These are phyloP conservation scores for Monocercomonoides exilis DNA, from an alignment of 78 protist species.

Conservation along the genomic window DNA sequence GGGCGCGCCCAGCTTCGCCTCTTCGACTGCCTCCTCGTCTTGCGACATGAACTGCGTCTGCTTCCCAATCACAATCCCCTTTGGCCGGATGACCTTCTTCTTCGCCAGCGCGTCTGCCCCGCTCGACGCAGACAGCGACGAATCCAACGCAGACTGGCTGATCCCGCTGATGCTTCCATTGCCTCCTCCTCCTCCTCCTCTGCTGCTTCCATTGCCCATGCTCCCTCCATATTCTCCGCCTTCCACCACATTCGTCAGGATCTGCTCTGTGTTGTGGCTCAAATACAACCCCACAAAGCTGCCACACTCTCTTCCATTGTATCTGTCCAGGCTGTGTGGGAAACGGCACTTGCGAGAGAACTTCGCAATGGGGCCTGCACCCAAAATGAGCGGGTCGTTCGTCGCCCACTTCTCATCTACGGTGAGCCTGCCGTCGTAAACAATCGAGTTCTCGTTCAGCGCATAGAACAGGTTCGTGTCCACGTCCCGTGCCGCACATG, in stretches of 20 bases:
- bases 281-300: not conserved
- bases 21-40: not conserved
- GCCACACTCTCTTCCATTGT: not conserved
- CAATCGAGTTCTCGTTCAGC: constrained; percentile 14
- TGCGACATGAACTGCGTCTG: not conserved
- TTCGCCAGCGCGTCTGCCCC: not conserved
- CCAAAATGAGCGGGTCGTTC: constrained; percentile 21
- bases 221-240: too few species aligned
- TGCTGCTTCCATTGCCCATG: too few species aligned
- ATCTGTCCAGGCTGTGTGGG: not conserved
- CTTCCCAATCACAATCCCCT: not conserved
- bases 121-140: too few species aligned
- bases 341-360: not conserved
- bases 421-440: constrained; percentile 29
- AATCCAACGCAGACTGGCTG: too few species aligned
- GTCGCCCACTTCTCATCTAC: constrained; percentile 15
- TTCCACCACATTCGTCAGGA: not conserved
- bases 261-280: not conserved
- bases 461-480: constrained; percentile 16
- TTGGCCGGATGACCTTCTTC: not conserved
- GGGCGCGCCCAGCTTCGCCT: not conserved
- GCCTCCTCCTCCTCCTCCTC: too few species aligned
- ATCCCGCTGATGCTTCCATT: too few species aligned
- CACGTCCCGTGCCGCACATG: not conserved
- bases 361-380: constrained; percentile 15